A percentile compares a stretch with the other conserved stretches of the same genome.
phyloP scores from a whole-genome alignment of 306 rosid genomes.

The Vicia villosa region DNA sequence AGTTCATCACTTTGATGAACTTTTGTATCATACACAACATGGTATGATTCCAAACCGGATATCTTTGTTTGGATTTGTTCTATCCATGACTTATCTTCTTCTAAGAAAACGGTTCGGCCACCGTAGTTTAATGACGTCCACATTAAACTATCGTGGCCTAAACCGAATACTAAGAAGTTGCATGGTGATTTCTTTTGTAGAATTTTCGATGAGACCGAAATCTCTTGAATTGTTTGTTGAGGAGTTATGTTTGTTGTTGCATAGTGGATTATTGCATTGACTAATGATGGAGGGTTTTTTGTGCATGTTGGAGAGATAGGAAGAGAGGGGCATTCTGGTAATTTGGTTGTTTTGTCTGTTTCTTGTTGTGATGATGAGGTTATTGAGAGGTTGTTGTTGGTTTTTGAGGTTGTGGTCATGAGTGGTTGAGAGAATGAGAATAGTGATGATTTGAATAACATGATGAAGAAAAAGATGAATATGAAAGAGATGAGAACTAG shows the following conservation, averaged over 20 bases:
- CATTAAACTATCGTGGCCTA: constrained; percentile 93
- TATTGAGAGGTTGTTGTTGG: constrained; percentile 43
- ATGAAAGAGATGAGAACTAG: constrained; percentile 47
- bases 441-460: constrained; percentile 52
- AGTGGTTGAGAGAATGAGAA: constrained; percentile 48
- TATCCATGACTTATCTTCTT: constrained; percentile 84
- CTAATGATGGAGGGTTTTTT: constrained; percentile 70
- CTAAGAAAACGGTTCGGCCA: constrained; percentile 82
- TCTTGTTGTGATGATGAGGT: constrained; percentile 30
- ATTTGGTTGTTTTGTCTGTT: not conserved
- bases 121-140: constrained; percentile 90
- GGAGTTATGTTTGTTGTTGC: constrained; percentile 86
- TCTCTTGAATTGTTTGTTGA: constrained; percentile 72
- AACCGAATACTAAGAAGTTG: constrained; percentile 85
- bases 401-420: constrained; percentile 28
- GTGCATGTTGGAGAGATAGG: constrained; percentile 56
- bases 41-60: constrained; percentile 67
- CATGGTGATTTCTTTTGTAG: constrained; percentile 76
- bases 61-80: constrained; percentile 50
- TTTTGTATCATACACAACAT: constrained; percentile 76
- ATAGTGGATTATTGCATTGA: constrained; percentile 78
- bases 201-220: constrained; percentile 69
- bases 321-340: constrained; percentile 38
- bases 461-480: constrained; percentile 47
- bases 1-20: constrained; percentile 66